Percentiles rank a stretch among this genome's conserved stretches.
These are phyloP conservation scores for Coelastrella sp. DNA, from an alignment of 139 green algal genomes.

Conservation along the genomic window DNA sequence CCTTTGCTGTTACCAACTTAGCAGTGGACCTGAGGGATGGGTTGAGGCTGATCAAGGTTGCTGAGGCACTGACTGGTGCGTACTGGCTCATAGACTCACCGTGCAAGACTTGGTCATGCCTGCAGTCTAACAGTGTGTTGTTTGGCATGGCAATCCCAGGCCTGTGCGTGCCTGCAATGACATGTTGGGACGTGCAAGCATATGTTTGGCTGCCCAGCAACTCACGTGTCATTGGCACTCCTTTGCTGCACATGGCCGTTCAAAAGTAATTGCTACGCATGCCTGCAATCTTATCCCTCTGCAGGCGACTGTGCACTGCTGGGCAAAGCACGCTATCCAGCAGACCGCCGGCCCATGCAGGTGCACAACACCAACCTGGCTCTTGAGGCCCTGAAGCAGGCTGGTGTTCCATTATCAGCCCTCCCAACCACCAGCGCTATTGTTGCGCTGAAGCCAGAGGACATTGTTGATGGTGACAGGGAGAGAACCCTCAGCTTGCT, in stretches of 20 bases:
- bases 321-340: conserved; percentile 53
- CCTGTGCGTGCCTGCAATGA: too few relatives aligned
- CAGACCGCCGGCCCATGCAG: conserved; percentile 59
- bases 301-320: conserved; percentile 30
- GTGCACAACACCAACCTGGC: conserved; percentile 73
- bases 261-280: background rate
- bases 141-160: too few relatives aligned
- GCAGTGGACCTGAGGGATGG: conserved; percentile 82
- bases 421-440: conserved; percentile 23
- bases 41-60: conserved; percentile 77
- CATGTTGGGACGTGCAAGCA: too few relatives aligned
- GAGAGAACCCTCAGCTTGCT: conserved; percentile 74
- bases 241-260: too few relatives aligned
- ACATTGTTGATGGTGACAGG: conserved; percentile 77
- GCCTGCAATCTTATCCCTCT: background rate
- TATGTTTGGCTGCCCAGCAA: too few relatives aligned
- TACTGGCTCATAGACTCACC: too few relatives aligned
- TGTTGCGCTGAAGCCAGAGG: conserved; percentile 50
- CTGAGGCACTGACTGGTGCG: conserved; percentile 73
- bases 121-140: too few relatives aligned
- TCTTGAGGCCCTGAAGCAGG: conserved; percentile 17
- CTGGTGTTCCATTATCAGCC: conserved; percentile 2
- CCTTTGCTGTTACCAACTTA: conserved; percentile 74
- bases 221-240: background rate
- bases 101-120: too few relatives aligned